These are phyloP conservation scores for Bocquillonia castaneifolia DNA, from an alignment of 441 rosid genomes.

Conservation along the genomic window DNA sequence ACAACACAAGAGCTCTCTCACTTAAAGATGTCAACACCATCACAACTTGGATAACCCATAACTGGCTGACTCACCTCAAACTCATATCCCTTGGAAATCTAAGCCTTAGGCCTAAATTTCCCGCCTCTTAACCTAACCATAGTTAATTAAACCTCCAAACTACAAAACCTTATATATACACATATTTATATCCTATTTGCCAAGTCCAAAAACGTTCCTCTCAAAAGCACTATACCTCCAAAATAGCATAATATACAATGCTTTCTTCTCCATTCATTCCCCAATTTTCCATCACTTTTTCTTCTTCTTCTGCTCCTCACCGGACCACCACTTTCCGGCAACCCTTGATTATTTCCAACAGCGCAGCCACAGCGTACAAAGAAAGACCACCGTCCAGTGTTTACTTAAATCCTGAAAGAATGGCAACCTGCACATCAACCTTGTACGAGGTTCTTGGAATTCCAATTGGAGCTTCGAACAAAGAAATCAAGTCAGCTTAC, in stretches of 20 bases:
- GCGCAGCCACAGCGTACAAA: conserved; percentile 17
- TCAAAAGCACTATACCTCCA: not conserved
- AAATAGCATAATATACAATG: too few species aligned
- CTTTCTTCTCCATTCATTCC: too few species aligned
- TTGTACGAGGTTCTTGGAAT: conserved; percentile 67
- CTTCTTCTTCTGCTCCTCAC: conserved; percentile 9
- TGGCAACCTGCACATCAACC: conserved; percentile 43
- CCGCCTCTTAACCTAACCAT: too few species aligned
- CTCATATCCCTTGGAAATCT: too few species aligned
- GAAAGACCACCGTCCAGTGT: not conserved
- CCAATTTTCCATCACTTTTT: not conserved
- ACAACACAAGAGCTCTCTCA: too few species aligned
- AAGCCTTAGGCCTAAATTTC: too few species aligned
- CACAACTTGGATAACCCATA: too few species aligned
- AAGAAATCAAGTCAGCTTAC: conserved; percentile 78
- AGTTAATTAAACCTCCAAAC: not conserved
- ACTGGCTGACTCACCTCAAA: too few species aligned
- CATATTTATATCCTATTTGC: not conserved
- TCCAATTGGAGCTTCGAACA: conserved; percentile 47
- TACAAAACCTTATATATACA: too few species aligned
- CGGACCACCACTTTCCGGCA: conserved; percentile 19
- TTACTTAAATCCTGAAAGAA: conserved; percentile 26
- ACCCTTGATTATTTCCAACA: conserved; percentile 10
- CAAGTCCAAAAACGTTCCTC: not conserved
- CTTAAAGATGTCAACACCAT: too few species aligned